Conservation (phyloP, 2,329 filamentous ascomycete species). For the Diaporthe sp. region DNA sequence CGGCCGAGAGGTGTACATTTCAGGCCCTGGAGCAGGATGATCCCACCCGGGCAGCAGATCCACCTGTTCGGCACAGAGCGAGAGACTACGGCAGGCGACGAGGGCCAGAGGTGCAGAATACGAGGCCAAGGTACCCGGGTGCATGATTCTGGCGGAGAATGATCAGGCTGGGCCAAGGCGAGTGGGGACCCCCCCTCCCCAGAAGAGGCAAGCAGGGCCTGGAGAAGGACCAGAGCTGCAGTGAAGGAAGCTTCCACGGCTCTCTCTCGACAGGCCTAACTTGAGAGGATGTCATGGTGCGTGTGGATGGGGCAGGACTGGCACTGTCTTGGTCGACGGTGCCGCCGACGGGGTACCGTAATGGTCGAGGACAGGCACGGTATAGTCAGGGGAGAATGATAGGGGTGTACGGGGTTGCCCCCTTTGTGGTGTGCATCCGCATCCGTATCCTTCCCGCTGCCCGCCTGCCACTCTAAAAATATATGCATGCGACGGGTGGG, state of each 20-base stretch:
- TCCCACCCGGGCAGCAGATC: slow-evolving; percentile 16
- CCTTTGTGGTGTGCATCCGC: slow-evolving; percentile 13
- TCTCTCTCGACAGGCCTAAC: slow-evolving; percentile 9
- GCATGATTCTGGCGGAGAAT: slow-evolving; percentile 32
- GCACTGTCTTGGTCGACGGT: slow-evolving; percentile 1
- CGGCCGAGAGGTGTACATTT: slow-evolving; percentile 25
- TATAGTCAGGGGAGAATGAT: slow-evolving; percentile 20
- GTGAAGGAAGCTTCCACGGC: slow-evolving; percentile 4
- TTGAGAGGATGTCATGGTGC: not conserved
- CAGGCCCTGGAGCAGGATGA: slow-evolving; percentile 28
- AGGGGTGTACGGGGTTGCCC: slow-evolving; percentile 10
- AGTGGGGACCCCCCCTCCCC: not conserved
- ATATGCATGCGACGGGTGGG: slow-evolving; percentile 25
- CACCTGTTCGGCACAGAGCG: slow-evolving; percentile 26
- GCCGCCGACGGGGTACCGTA: not conserved
- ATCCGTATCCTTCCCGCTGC: slow-evolving; percentile 22
- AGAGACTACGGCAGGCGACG: slow-evolving; percentile 30
- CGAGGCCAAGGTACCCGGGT: slow-evolving; percentile 17
- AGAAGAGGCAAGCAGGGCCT: slow-evolving; percentile 13
- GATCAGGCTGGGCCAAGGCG: slow-evolving; percentile 3
- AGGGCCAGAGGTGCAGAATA: slow-evolving; percentile 34
- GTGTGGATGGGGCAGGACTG: not conserved
- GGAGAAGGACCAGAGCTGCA: slow-evolving; percentile 11
- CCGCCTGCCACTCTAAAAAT: slow-evolving; percentile 37
- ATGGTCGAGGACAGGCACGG: not conserved